Evolutionary conservation across 2,329 filamentous ascomycete species (phyloP), one percentile per base, ranked within the genome.

Genomic region (Cryoendolithus antarcticus): DNA sequence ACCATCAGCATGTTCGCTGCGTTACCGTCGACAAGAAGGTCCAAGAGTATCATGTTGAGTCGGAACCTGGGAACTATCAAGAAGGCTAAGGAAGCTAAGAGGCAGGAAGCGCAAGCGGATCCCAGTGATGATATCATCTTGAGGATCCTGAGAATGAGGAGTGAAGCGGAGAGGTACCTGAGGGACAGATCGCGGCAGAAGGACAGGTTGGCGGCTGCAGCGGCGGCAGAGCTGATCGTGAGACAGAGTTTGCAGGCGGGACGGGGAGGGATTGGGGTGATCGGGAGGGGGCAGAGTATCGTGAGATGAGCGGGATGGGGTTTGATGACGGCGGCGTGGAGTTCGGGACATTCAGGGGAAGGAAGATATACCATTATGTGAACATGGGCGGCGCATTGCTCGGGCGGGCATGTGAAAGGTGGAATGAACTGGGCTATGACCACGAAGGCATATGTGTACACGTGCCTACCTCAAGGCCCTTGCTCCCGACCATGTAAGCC

Each of bases 71-170:
- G 91, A 34, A 96, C 91, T 6, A 96, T 98, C 86, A 81, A 79
- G 51, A 85, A 89, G 57, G 86, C 84, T 31, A 96, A 96, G 62
- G 86, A 94, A 59, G 89, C 94, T 62, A 95, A 93, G 66, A 74
- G 91, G 47, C 86, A 88, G 52, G 89, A 96, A 59, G 86, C 86
- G 1, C 91, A 98, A 58, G 89, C 91, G 1, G 91, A 96, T 58
- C 89, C 91, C 2, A 94, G 82, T 58, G 91, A 98, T 60, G 91
- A 98, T 58, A 96, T 96, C 83, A 96, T 98, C 49, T 62, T 98
- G 52, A 74, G 91, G 12, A 98, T 98, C 48, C 63, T 98, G 48
- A 74, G 91, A 37, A 98, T 98, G 91, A 72, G 91, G 34, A 86
- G 86, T 2, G 91, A 96, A 64, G 91, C 91, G 3, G 74, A 79